Evolutionary conservation across 257 asterid genomes (phyloP).

Genomic region (Lantana camara): DNA sequence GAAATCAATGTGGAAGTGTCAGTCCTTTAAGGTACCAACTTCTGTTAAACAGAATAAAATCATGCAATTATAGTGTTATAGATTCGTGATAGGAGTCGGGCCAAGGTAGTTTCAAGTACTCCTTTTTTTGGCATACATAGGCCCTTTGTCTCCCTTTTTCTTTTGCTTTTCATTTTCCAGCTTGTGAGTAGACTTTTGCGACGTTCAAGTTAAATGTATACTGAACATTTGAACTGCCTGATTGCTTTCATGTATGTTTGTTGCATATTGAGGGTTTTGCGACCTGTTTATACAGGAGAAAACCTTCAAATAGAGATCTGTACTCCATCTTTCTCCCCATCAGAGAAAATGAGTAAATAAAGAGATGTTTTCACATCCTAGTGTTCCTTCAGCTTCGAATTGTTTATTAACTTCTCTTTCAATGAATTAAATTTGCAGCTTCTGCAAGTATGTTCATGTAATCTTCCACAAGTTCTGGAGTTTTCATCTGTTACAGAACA

Average conservation of each 20-base stretch:
- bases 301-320: slow-evolving; percentile 17
- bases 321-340: not conserved
- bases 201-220: slow-evolving; percentile 56
- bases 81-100: slow-evolving; percentile 35
- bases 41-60: slow-evolving; percentile 75
- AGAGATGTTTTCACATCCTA: no score
- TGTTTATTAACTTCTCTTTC: no score
- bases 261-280: slow-evolving; percentile 37
- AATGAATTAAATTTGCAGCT: no score
- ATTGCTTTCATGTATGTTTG: slow-evolving; percentile 46
- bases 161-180: slow-evolving; percentile 5
- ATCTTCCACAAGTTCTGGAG: no score
- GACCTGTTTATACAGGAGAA: slow-evolving; percentile 25
- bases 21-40: slow-evolving; percentile 69
- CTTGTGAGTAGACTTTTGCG: slow-evolving; percentile 50
- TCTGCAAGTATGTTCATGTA: no score
- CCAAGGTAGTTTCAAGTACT: slow-evolving; percentile 46
- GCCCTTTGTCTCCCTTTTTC: slow-evolving; percentile 8
- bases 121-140: slow-evolving; percentile 40
- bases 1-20: slow-evolving; percentile 77
- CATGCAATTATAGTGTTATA: slow-evolving; percentile 71
- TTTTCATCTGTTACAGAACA: no score
- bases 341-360: slow-evolving; percentile 2
- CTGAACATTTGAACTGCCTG: slow-evolving; percentile 49
- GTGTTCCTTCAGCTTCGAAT: no score